A percentile compares a stretch with the other conserved stretches of the same genome.
These are phyloP conservation scores for Acanthamoeba lugdunensis DNA, from an alignment of 208 protist species.

Conservation along the genomic window DNA sequence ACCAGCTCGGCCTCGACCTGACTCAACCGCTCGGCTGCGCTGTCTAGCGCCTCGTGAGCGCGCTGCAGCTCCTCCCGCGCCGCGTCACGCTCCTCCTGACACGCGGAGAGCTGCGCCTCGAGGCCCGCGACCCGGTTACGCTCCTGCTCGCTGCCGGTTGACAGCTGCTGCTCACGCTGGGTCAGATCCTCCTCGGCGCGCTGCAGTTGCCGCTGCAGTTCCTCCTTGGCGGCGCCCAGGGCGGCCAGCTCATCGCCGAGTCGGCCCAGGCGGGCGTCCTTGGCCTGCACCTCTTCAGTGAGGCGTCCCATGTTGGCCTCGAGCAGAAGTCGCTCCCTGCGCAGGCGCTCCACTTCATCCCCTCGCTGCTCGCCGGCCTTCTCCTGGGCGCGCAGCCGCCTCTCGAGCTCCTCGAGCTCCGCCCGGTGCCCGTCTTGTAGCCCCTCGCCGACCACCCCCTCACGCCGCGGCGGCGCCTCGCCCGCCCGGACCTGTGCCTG, in stretches of 20 bases:
- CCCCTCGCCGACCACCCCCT: not conserved
- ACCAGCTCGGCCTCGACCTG: not conserved
- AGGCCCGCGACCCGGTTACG: not conserved
- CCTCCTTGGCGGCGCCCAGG: not conserved
- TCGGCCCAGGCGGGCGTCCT: not conserved
- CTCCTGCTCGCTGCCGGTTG: not conserved
- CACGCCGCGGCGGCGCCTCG: too few relatives aligned
- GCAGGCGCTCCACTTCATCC: not conserved
- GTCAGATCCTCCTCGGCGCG: not conserved
- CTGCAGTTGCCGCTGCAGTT: not conserved
- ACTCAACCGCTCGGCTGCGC: not conserved
- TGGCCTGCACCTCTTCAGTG: not conserved
- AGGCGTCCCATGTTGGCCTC: not conserved
- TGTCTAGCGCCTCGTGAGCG: not conserved
- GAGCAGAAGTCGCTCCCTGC: constrained; percentile 5
- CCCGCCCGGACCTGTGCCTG: not conserved
- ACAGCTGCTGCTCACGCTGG: not conserved
- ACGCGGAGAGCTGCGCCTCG: not conserved
- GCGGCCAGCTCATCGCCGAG: not conserved
- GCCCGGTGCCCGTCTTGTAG: not conserved
- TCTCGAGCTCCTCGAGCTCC: not conserved
- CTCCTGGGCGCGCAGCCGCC: not conserved
- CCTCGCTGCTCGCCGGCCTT: not conserved
- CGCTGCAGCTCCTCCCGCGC: not conserved
- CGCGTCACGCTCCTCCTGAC: not conserved